A percentile compares a stretch with the other conserved stretches of the same genome.
Conservation (phyloP, 2,329 filamentous ascomycete species). For the Plectosphaerella cucumerina region DNA sequence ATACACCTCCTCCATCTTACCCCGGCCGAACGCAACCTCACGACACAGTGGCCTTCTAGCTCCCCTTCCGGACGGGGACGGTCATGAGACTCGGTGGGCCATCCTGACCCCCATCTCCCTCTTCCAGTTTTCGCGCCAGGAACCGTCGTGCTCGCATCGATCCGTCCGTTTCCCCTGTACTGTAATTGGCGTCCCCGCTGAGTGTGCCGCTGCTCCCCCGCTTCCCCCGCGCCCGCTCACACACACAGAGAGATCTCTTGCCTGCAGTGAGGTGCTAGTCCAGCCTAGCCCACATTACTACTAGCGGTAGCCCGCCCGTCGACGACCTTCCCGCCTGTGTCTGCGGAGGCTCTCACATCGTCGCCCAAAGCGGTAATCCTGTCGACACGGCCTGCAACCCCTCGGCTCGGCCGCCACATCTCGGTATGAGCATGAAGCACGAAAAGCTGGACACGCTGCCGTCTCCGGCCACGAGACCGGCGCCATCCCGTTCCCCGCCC, state of each 20-base stretch:
- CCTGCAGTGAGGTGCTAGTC: no score
- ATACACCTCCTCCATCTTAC: no score
- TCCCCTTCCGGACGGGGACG: background rate
- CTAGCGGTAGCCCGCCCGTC: no score
- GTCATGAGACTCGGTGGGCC: background rate
- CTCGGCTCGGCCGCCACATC: background rate
- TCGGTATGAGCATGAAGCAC: background rate
- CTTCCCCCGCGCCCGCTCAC: no score
- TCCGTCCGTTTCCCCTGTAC: no score
- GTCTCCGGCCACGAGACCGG: background rate
- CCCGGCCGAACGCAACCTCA: no score
- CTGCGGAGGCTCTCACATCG: constrained; percentile 6
- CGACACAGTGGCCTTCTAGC: background rate
- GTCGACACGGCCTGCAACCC: constrained; percentile 2
- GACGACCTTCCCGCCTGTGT: background rate
- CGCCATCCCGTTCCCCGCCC: constrained; percentile 4
- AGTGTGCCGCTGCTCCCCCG: no score
- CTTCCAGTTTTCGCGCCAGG: background rate
- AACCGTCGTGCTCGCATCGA: no score
- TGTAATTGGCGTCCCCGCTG: no score
- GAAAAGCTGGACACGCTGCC: background rate
- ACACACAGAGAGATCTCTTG: no score
- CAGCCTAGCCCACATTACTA: no score
- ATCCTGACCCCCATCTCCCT: background rate
- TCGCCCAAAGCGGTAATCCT: constrained; percentile 7